These are phyloP conservation scores for Globisporangium nunn DNA, from an alignment of 352 stramenopile species.

Conservation along the genomic window DNA sequence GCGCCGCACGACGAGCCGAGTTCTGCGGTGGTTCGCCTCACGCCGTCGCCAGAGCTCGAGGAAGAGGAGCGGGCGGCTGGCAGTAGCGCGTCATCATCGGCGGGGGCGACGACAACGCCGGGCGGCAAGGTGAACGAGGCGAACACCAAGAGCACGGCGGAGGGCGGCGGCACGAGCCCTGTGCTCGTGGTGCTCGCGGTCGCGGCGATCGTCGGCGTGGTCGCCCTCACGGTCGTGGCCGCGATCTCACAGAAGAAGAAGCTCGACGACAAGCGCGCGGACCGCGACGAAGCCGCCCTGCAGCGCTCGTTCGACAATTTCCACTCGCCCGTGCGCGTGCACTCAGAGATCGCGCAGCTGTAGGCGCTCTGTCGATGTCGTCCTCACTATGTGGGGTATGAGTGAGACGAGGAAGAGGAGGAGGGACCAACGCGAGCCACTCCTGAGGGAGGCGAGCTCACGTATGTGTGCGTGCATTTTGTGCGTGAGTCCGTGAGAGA, in stretches of 20 bases:
- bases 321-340: conserved; percentile 12
- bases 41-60: not conserved
- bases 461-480: too few species aligned
- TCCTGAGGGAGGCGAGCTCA: too few species aligned
- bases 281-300: conserved; percentile 5
- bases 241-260: conserved; percentile 15
- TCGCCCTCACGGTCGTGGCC: conserved; percentile 12
- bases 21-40: conserved; percentile 1
- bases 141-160: conserved; percentile 8
- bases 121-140: conserved; percentile 1
- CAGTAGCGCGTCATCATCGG: not conserved
- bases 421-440: too few species aligned
- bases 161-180: conserved; percentile 8
- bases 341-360: conserved; percentile 11
- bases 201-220: conserved; percentile 4
- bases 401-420: too few species aligned
- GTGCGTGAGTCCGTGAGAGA: too few species aligned
- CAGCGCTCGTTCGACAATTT: conserved; percentile 17
- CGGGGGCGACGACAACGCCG: not conserved
- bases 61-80: not conserved
- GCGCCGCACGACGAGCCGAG: conserved; percentile 5
- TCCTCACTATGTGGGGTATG: too few species aligned
- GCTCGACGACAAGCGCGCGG: conserved; percentile 18
- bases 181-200: conserved; percentile 14
- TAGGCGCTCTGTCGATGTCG: conserved; percentile 1